phyloP scores from a whole-genome alignment of 768 basidiomycete species.

The Auriscalpium microsporum region DNA sequence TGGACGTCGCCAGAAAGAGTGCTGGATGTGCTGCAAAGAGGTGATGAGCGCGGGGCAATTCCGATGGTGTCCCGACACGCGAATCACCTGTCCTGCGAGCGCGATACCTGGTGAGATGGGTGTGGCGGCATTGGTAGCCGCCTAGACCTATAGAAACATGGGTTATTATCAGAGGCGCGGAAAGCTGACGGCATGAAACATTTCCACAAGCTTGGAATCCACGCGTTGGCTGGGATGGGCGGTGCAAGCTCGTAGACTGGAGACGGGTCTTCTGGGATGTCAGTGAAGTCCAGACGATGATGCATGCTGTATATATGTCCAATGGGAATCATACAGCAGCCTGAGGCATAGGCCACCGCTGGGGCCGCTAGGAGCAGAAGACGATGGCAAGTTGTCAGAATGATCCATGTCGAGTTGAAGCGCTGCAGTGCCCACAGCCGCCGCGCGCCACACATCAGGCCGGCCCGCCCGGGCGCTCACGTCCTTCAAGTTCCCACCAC shows the following conservation, averaged over 20 bases:
- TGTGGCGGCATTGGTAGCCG: slow-evolving; percentile 2
- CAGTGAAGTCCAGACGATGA: background rate
- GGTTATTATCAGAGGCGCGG: background rate
- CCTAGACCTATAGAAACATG: background rate
- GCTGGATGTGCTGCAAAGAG: background rate
- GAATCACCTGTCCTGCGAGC: background rate
- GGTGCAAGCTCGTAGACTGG: background rate
- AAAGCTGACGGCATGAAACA: background rate
- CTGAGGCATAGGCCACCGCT: background rate
- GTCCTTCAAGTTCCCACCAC: background rate
- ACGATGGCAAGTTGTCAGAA: background rate
- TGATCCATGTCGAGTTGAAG: background rate
- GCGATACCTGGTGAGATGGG: background rate
- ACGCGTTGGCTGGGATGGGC: background rate
- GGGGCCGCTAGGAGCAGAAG: background rate
- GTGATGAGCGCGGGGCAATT: background rate
- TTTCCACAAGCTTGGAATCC: slow-evolving; percentile 2
- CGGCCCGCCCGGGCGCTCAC: background rate
- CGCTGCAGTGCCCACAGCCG: background rate
- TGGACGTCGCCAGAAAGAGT: background rate
- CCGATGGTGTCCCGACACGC: background rate
- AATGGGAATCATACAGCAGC: too few species aligned
- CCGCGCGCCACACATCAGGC: background rate
- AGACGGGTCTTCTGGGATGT: background rate
- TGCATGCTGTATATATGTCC: background rate